Percentiles rank a stretch among this genome's conserved stretches.
Conservation (phyloP, 805 yeast genomes). For the Pachysolen tannophilus region DNA sequence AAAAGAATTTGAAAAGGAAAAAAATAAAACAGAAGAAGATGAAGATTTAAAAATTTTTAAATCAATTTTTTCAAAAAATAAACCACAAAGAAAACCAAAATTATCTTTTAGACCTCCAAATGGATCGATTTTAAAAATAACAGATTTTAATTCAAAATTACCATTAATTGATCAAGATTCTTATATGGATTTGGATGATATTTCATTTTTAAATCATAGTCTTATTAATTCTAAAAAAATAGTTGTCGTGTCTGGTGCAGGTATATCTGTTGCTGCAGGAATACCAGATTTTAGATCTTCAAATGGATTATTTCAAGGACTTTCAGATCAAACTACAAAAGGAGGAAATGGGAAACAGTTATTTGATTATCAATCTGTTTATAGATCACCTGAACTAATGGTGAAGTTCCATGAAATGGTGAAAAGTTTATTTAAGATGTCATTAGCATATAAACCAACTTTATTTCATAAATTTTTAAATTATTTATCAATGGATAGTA, state of each 20-base stretch:
- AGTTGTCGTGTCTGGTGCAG: slow-evolving; percentile 79
- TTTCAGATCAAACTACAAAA: slow-evolving; percentile 31
- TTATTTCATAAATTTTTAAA: slow-evolving; percentile 64
- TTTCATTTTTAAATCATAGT: slow-evolving; percentile 44
- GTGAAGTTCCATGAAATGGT: slow-evolving; percentile 69
- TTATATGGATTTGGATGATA: slow-evolving; percentile 27
- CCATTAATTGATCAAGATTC: slow-evolving; percentile 25
- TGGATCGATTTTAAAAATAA: slow-evolving; percentile 35
- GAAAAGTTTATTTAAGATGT: slow-evolving; percentile 47
- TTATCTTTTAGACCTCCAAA: slow-evolving; percentile 36
- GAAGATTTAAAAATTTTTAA: too few relatives aligned
- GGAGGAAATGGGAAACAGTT: slow-evolving; percentile 45
- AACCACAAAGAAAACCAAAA: slow-evolving; percentile 28
- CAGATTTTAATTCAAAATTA: slow-evolving; percentile 15
- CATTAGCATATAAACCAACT: slow-evolving; percentile 56
- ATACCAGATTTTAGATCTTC: slow-evolving; percentile 80
- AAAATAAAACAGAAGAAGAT: too few relatives aligned
- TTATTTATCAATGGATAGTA: slow-evolving; percentile 48
- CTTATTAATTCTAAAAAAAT: slow-evolving; percentile 47
- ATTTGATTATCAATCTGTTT: slow-evolving; percentile 67
- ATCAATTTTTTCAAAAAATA: not conserved
- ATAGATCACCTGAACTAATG: slow-evolving; percentile 53
- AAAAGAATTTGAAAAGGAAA: too few relatives aligned
- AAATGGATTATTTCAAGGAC: slow-evolving; percentile 61
- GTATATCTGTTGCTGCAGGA: slow-evolving; percentile 61